Evolutionary conservation across 768 basidiomycete species (phyloP).

Genomic region (Amanita molliuscula): DNA sequence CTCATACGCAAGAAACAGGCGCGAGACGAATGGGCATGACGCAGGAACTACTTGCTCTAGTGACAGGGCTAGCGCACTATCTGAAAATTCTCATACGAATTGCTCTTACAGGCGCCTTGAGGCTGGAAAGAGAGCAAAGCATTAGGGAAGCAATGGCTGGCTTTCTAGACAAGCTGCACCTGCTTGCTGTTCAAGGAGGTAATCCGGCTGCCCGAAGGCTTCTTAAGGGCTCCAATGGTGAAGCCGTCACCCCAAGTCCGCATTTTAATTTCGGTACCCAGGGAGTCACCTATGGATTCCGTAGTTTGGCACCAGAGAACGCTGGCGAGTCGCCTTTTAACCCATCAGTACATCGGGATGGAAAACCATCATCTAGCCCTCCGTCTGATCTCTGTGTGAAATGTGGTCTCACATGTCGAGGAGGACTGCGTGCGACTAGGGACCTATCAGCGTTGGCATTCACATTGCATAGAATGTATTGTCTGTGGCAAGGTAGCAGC

Average conservation of each 20-base stretch:
- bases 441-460: slow-evolving; percentile 97
- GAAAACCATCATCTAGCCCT: slow-evolving; percentile 53
- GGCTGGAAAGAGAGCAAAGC: slow-evolving; percentile 85
- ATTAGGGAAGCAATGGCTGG: slow-evolving; percentile 76
- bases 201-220: slow-evolving; percentile 70
- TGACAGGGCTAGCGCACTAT: slow-evolving; percentile 98
- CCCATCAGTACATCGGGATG: slow-evolving; percentile 28
- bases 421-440: slow-evolving; percentile 94
- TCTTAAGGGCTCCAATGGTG: slow-evolving; percentile 67
- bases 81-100: slow-evolving; percentile 99
- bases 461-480: slow-evolving; percentile 80
- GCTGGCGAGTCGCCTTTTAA: slow-evolving; percentile 82
- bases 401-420: slow-evolving; percentile 85
- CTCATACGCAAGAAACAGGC: slow-evolving; percentile 90
- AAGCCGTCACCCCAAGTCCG: slow-evolving; percentile 32
- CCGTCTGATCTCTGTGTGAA: slow-evolving; percentile 88
- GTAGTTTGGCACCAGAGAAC: slow-evolving; percentile 83
- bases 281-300: slow-evolving; percentile 86
- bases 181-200: slow-evolving; percentile 78
- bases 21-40: slow-evolving; percentile 92
- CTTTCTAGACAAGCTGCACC: slow-evolving; percentile 88
- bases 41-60: slow-evolving; percentile 90
- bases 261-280: slow-evolving; percentile 65
- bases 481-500: slow-evolving; percentile 73
- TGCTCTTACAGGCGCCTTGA: slow-evolving; percentile 90